Percentiles rank a stretch among this genome's conserved stretches.
These are phyloP conservation scores for Xanthoceras sorbifolium DNA, from an alignment of 345 rosid genomes.

Conservation along the genomic window DNA sequence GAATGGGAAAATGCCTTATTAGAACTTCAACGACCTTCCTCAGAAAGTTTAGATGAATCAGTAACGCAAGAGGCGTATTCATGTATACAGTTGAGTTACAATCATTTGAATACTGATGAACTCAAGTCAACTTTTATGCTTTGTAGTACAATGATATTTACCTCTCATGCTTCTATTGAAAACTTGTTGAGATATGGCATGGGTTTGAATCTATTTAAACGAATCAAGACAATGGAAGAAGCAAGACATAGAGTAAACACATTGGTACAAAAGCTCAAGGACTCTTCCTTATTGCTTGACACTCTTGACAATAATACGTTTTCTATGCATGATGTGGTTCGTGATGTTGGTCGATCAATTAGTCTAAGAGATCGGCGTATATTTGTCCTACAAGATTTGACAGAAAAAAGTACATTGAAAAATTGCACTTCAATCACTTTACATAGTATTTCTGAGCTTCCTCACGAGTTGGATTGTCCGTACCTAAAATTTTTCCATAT, in stretches of 20 bases:
- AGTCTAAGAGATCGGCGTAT: constrained; percentile 12
- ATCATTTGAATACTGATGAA: constrained; percentile 23
- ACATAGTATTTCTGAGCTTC: neutral
- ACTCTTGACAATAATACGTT: accelerated
- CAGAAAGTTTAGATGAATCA: neutral
- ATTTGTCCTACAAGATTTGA: neutral
- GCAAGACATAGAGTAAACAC: constrained; percentile 11
- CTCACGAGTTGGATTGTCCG: constrained; percentile 17
- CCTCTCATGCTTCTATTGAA: neutral
- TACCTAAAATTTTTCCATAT: neutral
- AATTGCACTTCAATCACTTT: neutral
- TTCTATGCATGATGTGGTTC: constrained; percentile 26
- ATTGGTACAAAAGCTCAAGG: constrained; percentile 25
- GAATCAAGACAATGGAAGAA: neutral
- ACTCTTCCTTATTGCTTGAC: constrained; percentile 21
- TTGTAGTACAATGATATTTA: constrained; percentile 8
- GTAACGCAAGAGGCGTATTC: neutral
- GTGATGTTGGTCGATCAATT: constrained; percentile 22
- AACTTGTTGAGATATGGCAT: constrained; percentile 28
- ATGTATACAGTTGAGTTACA: constrained; percentile 25
- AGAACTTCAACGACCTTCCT: neutral
- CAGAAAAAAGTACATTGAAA: neutral
- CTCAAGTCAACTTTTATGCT: constrained; percentile 31
- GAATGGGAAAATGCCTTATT: constrained; percentile 30
- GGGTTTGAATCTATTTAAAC: constrained; percentile 23